phyloP scores from a whole-genome alignment of 352 stramenopile species.

The Globisporangium megalacanthum region DNA sequence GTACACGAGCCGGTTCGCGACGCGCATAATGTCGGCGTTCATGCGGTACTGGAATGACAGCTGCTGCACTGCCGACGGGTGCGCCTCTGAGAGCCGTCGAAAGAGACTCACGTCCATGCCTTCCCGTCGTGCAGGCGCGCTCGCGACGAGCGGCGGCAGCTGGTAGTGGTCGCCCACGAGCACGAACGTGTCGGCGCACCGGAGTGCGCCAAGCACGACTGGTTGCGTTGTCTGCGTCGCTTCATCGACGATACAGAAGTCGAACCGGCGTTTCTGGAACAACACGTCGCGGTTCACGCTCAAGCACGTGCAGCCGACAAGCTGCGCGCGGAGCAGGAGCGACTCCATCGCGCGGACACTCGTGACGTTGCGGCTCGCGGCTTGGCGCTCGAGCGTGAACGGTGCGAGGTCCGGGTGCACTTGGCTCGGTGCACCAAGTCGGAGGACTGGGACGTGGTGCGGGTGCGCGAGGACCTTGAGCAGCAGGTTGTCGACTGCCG shows the following conservation, averaged over 20 bases:
- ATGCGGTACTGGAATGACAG: conserved; percentile 99
- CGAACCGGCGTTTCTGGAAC: conserved; percentile 88
- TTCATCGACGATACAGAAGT: conserved; percentile 99
- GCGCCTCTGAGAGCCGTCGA: conserved; percentile 85
- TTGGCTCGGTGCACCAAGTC: conserved; percentile 66
- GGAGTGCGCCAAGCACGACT: conserved; percentile 90
- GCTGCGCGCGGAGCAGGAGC: conserved; percentile 37
- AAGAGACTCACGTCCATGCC: conserved; percentile 91
- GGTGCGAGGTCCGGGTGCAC: conserved; percentile 64
- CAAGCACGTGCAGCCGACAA: conserved; percentile 76
- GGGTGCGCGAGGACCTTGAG: conserved; percentile 81
- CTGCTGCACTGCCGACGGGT: conserved; percentile 87
- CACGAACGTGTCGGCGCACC: conserved; percentile 92
- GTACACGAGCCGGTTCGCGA: conserved; percentile 95
- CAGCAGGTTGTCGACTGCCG: conserved; percentile 97
- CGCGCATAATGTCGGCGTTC: conserved; percentile 93
- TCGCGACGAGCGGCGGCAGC: conserved; percentile 94
- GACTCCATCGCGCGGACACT: conserved; percentile 44
- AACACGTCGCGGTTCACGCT: conserved; percentile 72
- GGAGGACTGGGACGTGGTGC: conserved; percentile 57
- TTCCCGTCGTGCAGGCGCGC: conserved; percentile 74
- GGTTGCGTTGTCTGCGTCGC: conserved; percentile 98
- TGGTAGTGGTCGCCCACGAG: conserved; percentile 98
- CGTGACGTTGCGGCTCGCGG: conserved; percentile 21
- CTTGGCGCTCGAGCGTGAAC: conserved; percentile 40